Conservation (phyloP, 345 rosid species). For the Aquilaria yunnanensis region DNA sequence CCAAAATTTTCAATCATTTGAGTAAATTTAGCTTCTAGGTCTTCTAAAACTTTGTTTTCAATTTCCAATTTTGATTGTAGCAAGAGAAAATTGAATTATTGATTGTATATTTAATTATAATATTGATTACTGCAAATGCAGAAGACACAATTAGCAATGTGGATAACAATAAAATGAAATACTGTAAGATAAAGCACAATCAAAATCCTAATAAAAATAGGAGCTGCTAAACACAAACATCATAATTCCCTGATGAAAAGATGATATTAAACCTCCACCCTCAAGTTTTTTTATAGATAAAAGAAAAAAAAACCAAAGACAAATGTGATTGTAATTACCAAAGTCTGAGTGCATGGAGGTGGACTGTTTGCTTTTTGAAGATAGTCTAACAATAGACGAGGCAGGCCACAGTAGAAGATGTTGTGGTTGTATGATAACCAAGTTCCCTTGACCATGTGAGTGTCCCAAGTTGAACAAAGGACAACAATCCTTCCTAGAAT, state of each 20-base stretch:
- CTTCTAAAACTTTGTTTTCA: slow-evolving; percentile 61
- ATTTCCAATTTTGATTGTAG: slow-evolving; percentile 39
- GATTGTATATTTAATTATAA: too few relatives aligned
- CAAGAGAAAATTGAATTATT: slow-evolving; percentile 19
- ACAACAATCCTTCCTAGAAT: slow-evolving; percentile 22
- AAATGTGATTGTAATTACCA: slow-evolving; percentile 33
- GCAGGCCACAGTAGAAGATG: slow-evolving; percentile 78
- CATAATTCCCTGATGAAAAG: neutral
- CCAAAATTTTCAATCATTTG: slow-evolving; percentile 64
- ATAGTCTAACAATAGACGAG: slow-evolving; percentile 59
- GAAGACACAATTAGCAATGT: neutral
- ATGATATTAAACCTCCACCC: too few relatives aligned
- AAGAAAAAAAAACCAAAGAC: neutral
- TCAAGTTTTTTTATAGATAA: neutral
- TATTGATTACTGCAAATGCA: neutral
- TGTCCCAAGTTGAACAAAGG: slow-evolving; percentile 32
- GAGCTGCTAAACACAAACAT: neutral
- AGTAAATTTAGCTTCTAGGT: slow-evolving; percentile 45
- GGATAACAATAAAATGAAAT: neutral
- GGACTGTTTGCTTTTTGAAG: slow-evolving; percentile 43
- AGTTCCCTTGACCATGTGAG: slow-evolving; percentile 93
- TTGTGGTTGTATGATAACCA: slow-evolving; percentile 68
- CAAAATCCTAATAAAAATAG: neutral
- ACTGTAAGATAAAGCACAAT: neutral
- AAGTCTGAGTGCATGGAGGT: slow-evolving; percentile 4